Evolutionary conservation across 306 rosid species (phyloP).

Genomic region (Lathyrus sativus): DNA sequence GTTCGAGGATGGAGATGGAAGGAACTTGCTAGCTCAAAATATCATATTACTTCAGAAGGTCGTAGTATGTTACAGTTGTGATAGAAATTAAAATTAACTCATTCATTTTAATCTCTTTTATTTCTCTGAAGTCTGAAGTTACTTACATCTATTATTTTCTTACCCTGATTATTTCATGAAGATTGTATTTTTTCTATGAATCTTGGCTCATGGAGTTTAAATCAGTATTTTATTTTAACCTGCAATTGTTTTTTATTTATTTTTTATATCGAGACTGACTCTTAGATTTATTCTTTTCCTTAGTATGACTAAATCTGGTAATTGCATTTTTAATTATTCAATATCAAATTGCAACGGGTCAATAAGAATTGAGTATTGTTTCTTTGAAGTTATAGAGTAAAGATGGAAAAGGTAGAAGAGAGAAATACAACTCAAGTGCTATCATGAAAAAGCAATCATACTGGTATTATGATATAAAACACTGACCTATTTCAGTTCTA

Average conservation of each 20-base stretch:
- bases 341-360: constrained; percentile 5
- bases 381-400: constrained; percentile 22
- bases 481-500: not conserved
- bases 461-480: not conserved
- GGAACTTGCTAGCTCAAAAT: constrained; percentile 50
- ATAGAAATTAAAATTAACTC: constrained; percentile 12
- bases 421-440: not conserved
- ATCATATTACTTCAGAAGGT: constrained; percentile 62
- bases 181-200: constrained; percentile 14
- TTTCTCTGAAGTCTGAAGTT: constrained; percentile 20
- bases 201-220: constrained; percentile 5
- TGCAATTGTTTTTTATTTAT: not conserved
- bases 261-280: constrained; percentile 1
- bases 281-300: not conserved
- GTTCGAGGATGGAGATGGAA: constrained; percentile 91
- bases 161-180: constrained; percentile 1
- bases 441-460: constrained; percentile 2
- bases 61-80: constrained; percentile 28
- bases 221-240: constrained; percentile 20
- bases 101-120: not conserved
- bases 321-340: constrained; percentile 12
- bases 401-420: constrained; percentile 10
- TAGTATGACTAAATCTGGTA: constrained; percentile 5
- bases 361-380: constrained; percentile 2
- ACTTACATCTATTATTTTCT: not conserved